These are phyloP conservation scores for Cryptosporidium sp. DNA, from an alignment of 169 alveolate genomes.

Conservation along the genomic window DNA sequence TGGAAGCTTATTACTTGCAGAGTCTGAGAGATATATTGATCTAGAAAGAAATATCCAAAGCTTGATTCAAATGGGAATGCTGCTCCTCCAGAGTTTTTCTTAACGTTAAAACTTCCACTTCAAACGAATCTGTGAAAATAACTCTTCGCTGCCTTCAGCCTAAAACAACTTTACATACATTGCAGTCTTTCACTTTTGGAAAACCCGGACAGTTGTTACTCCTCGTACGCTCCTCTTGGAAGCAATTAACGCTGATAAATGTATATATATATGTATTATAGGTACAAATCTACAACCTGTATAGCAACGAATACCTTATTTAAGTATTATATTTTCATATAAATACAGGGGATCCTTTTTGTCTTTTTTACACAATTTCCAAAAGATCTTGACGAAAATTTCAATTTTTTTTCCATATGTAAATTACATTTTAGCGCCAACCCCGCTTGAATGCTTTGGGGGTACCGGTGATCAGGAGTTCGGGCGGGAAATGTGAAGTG, in stretches of 20 bases:
- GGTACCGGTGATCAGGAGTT: not conserved
- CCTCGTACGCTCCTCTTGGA: not conserved
- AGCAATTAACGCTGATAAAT: not conserved
- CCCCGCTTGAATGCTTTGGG: not conserved
- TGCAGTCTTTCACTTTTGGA: not conserved
- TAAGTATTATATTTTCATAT: too few species aligned
- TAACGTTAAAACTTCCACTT: not conserved
- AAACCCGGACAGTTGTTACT: not conserved
- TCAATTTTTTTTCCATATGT: not conserved
- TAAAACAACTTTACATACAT: not conserved
- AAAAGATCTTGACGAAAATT: not conserved
- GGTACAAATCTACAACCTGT: not conserved
- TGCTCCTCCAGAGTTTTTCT: not conserved
- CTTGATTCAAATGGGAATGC: not conserved
- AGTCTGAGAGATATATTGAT: not conserved
- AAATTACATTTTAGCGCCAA: not conserved
- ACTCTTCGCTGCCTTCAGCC: not conserved
- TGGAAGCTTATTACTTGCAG: not conserved
- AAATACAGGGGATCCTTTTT: not conserved
- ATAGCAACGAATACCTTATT: not conserved
- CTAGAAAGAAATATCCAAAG: not conserved
- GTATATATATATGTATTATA: too few species aligned
- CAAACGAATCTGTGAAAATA: not conserved
- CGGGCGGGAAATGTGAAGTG: not conserved
- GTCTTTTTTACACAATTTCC: conserved; percentile 2